These are phyloP conservation scores for Pseudofabraea citricarpa DNA, from an alignment of 2,329 filamentous ascomycete genomes.

Conservation along the genomic window DNA sequence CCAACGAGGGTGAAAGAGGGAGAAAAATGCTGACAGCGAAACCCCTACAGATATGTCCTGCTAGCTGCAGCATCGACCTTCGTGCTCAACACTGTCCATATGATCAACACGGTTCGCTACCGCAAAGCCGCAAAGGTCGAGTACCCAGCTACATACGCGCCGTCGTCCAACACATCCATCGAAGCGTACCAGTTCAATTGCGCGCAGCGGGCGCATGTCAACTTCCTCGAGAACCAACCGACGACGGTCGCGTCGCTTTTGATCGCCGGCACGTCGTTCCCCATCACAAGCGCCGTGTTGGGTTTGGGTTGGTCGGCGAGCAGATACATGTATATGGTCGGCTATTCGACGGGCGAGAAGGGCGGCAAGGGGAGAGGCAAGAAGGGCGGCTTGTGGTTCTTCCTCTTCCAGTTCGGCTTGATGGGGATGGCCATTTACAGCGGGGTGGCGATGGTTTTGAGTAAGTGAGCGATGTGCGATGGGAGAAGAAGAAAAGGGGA, in stretches of 20 bases:
- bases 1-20: no score
- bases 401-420: slow-evolving; percentile 20
- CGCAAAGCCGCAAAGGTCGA: slow-evolving; percentile 49
- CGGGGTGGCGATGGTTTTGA: slow-evolving; percentile 19
- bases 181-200: slow-evolving; percentile 54
- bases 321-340: slow-evolving; percentile 49
- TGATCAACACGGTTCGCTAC: slow-evolving; percentile 37
- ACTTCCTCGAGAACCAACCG: slow-evolving; percentile 58
- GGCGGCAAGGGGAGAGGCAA: slow-evolving; percentile 23
- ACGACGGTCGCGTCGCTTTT: slow-evolving; percentile 47
- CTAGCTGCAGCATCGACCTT: slow-evolving; percentile 50
- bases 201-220: slow-evolving; percentile 57
- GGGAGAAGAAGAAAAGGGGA: no score
- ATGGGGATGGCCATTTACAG: slow-evolving; percentile 19
- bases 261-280: slow-evolving; percentile 52
- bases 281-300: slow-evolving; percentile 41
- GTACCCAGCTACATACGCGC: slow-evolving; percentile 53
- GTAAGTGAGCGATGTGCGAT: no score
- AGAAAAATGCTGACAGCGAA: no score
- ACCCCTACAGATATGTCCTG: slow-evolving; percentile 51
- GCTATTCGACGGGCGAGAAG: slow-evolving; percentile 31
- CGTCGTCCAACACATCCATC: slow-evolving; percentile 21
- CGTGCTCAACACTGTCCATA: slow-evolving; percentile 53
- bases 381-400: slow-evolving; percentile 14
- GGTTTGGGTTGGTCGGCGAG: slow-evolving; percentile 48